A percentile compares a stretch with the other conserved stretches of the same genome.
Conservation (phyloP, 371 early-diverging fungal species). For the Thermomucor indicae-seudaticae region DNA sequence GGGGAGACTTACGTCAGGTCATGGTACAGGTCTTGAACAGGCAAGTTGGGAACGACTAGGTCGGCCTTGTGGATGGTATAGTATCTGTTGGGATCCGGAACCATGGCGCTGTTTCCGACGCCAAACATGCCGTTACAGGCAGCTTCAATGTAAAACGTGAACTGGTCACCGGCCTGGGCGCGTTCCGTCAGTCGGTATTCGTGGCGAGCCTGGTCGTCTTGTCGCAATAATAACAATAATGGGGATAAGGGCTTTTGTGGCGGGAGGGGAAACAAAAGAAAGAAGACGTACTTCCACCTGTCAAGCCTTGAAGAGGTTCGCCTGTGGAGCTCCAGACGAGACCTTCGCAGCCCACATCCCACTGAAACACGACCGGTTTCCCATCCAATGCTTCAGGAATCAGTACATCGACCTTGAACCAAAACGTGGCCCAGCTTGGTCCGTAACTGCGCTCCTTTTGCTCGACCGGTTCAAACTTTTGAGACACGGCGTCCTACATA, state of each 20-base stretch:
- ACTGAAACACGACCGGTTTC: constrained; percentile 68
- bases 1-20: constrained; percentile 47
- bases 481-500: constrained; percentile 35
- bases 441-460: constrained; percentile 30
- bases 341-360: constrained; percentile 86
- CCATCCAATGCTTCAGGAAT: constrained; percentile 68
- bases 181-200: constrained; percentile 69
- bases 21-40: constrained; percentile 64
- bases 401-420: constrained; percentile 70
- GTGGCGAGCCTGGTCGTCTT: constrained; percentile 63
- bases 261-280: too few species aligned
- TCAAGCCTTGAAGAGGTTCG: constrained; percentile 82
- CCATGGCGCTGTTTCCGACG: constrained; percentile 62
- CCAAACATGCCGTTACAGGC: constrained; percentile 96
- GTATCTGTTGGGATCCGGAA: constrained; percentile 64
- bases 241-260: constrained; percentile 5
- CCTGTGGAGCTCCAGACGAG: constrained; percentile 87
- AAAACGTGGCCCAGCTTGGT: constrained; percentile 80
- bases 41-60: constrained; percentile 64
- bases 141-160: constrained; percentile 80
- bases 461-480: constrained; percentile 26
- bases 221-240: neutral
- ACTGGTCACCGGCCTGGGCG: constrained; percentile 59
- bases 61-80: constrained; percentile 56
- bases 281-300: constrained; percentile 66